Conservation (phyloP, 2,329 filamentous ascomycete genomes). For the Ophiostoma piceae region DNA sequence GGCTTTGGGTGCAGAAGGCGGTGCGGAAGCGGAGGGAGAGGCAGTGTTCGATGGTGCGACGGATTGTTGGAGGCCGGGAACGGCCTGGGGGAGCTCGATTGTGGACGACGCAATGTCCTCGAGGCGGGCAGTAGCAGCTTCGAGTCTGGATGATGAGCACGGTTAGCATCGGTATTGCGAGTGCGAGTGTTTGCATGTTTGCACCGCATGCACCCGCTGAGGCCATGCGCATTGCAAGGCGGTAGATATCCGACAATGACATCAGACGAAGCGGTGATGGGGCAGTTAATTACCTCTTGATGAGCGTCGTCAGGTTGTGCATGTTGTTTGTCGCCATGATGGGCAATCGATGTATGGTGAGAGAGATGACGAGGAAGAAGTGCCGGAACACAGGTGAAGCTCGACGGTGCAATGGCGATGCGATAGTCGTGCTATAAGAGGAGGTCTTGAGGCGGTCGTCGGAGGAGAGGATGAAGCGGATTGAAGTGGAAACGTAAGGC, state of each 20-base stretch:
- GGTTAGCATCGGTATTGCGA: not conserved
- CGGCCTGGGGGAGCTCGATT: conserved; percentile 53
- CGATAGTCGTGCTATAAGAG: not conserved
- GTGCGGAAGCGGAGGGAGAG: conserved; percentile 33
- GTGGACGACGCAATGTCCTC: conserved; percentile 89
- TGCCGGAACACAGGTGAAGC: not conserved
- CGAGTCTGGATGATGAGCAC: conserved; percentile 58
- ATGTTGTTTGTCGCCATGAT: conserved; percentile 75
- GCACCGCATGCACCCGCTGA: not conserved
- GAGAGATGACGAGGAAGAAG: not conserved
- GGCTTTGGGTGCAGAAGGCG: conserved; percentile 33
- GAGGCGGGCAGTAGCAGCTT: conserved; percentile 90
- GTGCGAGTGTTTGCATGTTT: not conserved
- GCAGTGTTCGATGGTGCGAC: conserved; percentile 34
- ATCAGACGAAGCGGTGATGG: conserved; percentile 21
- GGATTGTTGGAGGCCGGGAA: conserved; percentile 42
- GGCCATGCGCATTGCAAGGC: not conserved
- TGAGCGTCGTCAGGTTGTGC: conserved; percentile 94
- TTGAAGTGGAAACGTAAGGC: conserved; percentile 10
- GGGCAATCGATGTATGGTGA: conserved; percentile 24
- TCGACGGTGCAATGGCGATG: not conserved
- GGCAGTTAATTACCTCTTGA: conserved; percentile 73
- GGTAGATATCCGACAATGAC: not conserved
- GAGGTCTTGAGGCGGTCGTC: not conserved
- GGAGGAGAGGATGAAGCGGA: conserved; percentile 11